Conservation (phyloP, 805 yeast species). For the Pichia rugopelliculosa region DNA sequence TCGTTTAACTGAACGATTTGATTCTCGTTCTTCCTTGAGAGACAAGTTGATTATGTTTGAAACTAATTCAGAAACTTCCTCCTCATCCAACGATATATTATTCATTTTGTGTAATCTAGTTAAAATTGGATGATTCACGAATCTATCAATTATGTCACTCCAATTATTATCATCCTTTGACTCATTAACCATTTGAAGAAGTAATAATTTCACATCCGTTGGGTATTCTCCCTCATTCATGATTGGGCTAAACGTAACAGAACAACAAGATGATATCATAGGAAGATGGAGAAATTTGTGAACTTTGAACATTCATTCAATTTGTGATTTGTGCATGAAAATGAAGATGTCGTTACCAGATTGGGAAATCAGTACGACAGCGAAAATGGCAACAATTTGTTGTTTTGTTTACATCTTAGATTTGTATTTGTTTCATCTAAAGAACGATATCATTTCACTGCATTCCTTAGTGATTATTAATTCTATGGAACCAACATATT, state of each 20-base stretch:
- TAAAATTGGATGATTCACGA: conserved; percentile 23
- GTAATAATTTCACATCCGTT: conserved; percentile 24
- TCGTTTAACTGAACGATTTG: background rate
- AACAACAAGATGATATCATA: background rate
- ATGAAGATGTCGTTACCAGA: background rate
- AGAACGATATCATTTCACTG: too few species aligned
- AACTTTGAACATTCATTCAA: too few species aligned
- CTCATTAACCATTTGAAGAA: conserved; percentile 23
- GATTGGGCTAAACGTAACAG: background rate
- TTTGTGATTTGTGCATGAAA: background rate
- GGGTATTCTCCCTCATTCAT: conserved; percentile 14
- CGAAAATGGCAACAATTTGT: background rate
- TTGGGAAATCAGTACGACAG: background rate
- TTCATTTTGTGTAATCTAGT: background rate
- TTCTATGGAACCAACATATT: background rate
- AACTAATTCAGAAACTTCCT: background rate
- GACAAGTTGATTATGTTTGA: background rate
- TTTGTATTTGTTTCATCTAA: too few species aligned
- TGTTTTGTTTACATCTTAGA: background rate
- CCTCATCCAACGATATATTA: background rate
- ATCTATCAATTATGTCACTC: conserved; percentile 11
- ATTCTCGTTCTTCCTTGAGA: background rate
- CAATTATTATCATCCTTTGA: conserved; percentile 12
- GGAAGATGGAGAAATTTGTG: background rate
- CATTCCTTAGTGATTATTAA: too few species aligned